Evolutionary conservation across 495 filamentous ascomycete species (phyloP).

Genomic region (Haplographium delicatum): DNA sequence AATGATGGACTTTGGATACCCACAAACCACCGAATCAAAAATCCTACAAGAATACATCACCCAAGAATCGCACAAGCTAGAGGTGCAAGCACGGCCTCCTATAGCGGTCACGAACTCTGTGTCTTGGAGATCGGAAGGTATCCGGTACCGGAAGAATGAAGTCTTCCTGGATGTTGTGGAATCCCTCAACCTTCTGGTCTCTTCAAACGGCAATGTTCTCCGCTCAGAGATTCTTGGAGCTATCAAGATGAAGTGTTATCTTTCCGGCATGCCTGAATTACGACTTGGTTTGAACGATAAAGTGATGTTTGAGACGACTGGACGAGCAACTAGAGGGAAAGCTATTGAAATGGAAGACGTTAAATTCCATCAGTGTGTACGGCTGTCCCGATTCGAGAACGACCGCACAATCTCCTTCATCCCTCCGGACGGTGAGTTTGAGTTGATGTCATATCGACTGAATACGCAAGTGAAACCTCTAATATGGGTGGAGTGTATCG

Average conservation of each 20-base stretch:
- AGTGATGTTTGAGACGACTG: constrained; percentile 99
- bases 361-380: constrained; percentile 99
- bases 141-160: constrained; percentile 98
- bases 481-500: constrained; percentile 98
- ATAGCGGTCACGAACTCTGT: constrained; percentile 99
- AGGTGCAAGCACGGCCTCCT: constrained; percentile 97
- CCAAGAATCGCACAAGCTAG: constrained; percentile 97
- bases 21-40: constrained; percentile 98
- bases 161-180: constrained; percentile 98
- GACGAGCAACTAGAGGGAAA: constrained; percentile 89
- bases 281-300: constrained; percentile 97
- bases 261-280: constrained; percentile 97
- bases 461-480: constrained; percentile 98
- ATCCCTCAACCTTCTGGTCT: constrained; percentile 93
- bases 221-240: constrained; percentile 96
- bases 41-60: constrained; percentile 99
- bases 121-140: constrained; percentile 96
- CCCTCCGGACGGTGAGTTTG: constrained; percentile 96
- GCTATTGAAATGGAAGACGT: constrained; percentile 99
- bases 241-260: constrained; percentile 99
- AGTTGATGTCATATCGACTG: constrained; percentile 98
- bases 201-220: constrained; percentile 89
- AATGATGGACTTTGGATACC: constrained; percentile 99
- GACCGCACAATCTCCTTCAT: constrained; percentile 99
- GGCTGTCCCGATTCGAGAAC: constrained; percentile 94